phyloP scores from a whole-genome alignment of 768 basidiomycete species.

The Mycena polygramma region DNA sequence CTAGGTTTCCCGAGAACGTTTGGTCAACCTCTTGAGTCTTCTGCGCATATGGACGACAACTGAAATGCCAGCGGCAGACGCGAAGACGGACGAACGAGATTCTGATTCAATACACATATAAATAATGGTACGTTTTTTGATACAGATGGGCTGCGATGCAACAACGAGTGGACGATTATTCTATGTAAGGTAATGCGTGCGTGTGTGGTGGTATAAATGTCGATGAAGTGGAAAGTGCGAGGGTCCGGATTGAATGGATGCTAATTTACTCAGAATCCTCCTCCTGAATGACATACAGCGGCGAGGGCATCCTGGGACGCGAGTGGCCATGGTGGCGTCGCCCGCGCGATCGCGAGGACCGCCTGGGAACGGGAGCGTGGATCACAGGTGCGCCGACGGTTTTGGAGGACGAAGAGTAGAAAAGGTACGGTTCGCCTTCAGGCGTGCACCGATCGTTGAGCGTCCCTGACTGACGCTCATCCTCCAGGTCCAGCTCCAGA shows the following conservation, averaged over 20 bases:
- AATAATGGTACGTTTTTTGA: constrained; percentile 24
- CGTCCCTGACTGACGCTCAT: constrained; percentile 10
- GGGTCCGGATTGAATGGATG: background rate
- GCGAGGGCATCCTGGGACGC: constrained; percentile 31
- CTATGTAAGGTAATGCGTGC: constrained; percentile 4
- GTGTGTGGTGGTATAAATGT: constrained; percentile 17
- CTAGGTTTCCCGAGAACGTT: no score
- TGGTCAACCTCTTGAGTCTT: no score
- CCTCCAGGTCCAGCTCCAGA: constrained; percentile 31
- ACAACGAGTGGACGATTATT: constrained; percentile 21
- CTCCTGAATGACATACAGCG: constrained; percentile 37
- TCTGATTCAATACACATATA: no score
- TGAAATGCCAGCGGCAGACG: no score
- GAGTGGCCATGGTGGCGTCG: constrained; percentile 27
- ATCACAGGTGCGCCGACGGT: constrained; percentile 25
- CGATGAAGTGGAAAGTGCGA: constrained; percentile 1
- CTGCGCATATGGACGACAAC: no score
- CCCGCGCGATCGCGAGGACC: constrained; percentile 30
- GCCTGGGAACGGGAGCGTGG: constrained; percentile 31
- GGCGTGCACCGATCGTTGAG: constrained; percentile 18
- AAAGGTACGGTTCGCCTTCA: constrained; percentile 22
- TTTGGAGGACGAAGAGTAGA: constrained; percentile 28
- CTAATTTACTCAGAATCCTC: constrained; percentile 35
- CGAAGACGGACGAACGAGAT: no score
- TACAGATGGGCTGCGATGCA: constrained; percentile 24